Evolutionary conservation across 2,329 filamentous ascomycete genomes (phyloP).

Genomic region (Xylaria sp.): DNA sequence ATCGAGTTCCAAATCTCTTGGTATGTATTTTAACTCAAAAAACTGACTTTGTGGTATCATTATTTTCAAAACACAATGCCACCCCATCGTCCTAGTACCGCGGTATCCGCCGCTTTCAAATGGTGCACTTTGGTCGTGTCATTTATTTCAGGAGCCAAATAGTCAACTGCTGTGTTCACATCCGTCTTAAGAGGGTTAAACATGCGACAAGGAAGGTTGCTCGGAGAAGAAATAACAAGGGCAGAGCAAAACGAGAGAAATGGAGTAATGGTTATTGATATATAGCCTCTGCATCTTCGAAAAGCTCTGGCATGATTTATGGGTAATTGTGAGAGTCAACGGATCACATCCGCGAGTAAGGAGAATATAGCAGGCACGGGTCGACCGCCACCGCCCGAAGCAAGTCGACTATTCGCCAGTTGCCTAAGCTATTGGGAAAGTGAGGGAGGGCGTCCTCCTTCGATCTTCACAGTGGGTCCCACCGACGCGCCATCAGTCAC

Average conservation of each 20-base stretch:
- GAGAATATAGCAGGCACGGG: too few species aligned
- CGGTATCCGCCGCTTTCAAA: conserved; percentile 4
- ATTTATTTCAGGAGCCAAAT: conserved; percentile 2
- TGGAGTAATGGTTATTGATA: neutral
- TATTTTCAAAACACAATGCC: conserved; percentile 23
- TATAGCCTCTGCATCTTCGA: neutral
- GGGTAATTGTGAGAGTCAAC: too few species aligned
- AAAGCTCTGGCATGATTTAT: neutral
- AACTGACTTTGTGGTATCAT: conserved; percentile 20
- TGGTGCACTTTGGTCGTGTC: neutral
- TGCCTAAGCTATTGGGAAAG: conserved; percentile 4
- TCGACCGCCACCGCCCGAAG: neutral
- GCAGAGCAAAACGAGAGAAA: neutral
- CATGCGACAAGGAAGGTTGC: neutral
- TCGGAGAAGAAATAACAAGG: neutral
- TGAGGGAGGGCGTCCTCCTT: conserved; percentile 16
- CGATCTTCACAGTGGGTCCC: conserved; percentile 29
- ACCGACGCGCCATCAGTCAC: conserved; percentile 35
- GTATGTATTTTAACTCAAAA: conserved; percentile 17
- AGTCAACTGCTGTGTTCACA: neutral
- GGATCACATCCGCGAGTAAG: too few species aligned
- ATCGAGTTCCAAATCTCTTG: neutral
- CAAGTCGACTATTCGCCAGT: neutral
- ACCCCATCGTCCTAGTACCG: conserved; percentile 21
- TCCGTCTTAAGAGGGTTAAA: neutral